Evolutionary conservation across 2,329 filamentous ascomycete genomes (phyloP), one percentile per base, ranked within the genome.

Genomic region (Aspergillus brunneoviolaceus): DNA sequence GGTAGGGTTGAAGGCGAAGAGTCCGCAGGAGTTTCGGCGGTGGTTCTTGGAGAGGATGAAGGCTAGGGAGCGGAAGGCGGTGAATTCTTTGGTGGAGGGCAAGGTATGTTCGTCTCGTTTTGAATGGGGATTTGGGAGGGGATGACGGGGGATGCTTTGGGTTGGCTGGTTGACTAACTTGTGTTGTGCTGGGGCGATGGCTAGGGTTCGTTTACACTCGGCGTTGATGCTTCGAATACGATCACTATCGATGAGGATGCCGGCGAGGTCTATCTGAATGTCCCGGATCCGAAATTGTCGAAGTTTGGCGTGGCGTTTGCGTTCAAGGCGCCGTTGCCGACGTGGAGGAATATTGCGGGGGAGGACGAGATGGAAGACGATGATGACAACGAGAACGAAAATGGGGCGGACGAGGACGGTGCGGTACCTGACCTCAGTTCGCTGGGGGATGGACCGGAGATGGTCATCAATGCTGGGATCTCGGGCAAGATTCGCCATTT

Each of bases 21-120:
- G 69, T 35, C 67, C 71, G n/a, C 66, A 70, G 49, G 72, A 79
- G 63, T 79, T 79, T 65, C 72, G 76, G 31, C 63, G 60, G 21
- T 79, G 76, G 76, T 78, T 78, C 55, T 61, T 78, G 61, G 72
- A 69, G 39, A 69, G 61, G 3, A 78, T 80, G 76, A 76, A 75
- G 63, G 71, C 64, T 31, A 70, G 72, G 53, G 78, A 80, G 63
- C 69, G 75, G 54, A 68, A 69, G 45, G 66, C 67, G 27, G 55
- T 80, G 14, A 68, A 79, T 57, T 67, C 68, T 19, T 39, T 80
- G 63, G 76, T 80, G 16, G 65, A 65, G 23, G 72, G 71, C 57
- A 71, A 67, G 68, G 77, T 79, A 67, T 59, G 75, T 69, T 53
- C 21, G 51, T 23, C 29, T 23, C 23, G 23, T 23, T 23, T 23